Evolutionary conservation across 208 protist species (phyloP).

Genomic region (Crithidia fasciculata): DNA sequence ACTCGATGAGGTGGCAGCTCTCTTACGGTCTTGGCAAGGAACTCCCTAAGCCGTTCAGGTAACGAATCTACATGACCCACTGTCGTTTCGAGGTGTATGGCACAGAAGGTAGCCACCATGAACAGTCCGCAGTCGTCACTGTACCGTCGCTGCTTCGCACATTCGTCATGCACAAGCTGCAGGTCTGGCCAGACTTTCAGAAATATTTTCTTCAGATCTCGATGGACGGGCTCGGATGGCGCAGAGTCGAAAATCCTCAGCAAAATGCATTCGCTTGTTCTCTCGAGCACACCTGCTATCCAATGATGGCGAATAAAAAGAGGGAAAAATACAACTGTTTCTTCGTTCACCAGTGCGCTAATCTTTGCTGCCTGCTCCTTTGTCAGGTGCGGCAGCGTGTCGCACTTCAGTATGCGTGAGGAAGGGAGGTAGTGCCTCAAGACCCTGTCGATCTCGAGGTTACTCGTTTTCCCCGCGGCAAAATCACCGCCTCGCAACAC

Average conservation of each 20-base stretch:
- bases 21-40: background rate
- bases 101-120: conserved; percentile 2
- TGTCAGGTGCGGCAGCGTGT: conserved; percentile 2
- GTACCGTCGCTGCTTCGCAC: background rate
- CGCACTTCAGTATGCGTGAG: background rate
- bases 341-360: background rate
- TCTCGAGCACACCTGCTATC: conserved; percentile 1
- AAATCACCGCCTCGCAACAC: background rate
- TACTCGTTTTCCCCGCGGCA: background rate
- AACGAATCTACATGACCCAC: background rate
- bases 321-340: background rate
- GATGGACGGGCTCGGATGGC: background rate
- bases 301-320: background rate
- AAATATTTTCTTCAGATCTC: background rate
- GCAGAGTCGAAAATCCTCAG: background rate
- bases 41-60: background rate
- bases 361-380: background rate
- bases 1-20: background rate
- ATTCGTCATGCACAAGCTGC: background rate
- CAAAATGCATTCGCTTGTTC: background rate
- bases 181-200: background rate
- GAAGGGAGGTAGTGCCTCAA: background rate
- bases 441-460: conserved; percentile 3
- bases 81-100: background rate
- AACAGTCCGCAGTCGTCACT: conserved; percentile 4